Evolutionary conservation across 2,329 filamentous ascomycete genomes (phyloP), one percentile per base, ranked within the genome.

Genomic region (Penicillium crustosum): DNA sequence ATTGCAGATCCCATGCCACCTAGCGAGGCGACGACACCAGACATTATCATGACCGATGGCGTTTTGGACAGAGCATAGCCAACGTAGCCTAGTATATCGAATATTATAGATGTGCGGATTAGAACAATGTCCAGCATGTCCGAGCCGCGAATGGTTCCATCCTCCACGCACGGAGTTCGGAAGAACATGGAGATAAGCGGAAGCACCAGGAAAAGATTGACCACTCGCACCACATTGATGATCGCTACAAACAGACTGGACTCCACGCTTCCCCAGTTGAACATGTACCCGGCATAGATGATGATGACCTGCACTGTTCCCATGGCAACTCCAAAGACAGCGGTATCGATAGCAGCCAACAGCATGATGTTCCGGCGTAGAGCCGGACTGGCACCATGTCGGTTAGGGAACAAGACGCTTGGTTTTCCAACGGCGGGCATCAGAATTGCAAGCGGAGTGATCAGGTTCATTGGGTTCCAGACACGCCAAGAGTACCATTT

Each of bases 1-100:
- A 90, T 94, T 1, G 94, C 93, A 36, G 88, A 89, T 0, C 89
- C 93, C 45, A 97, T 87, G 1, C 93, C 93, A 25, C 93, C 93
- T 39, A 95, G 77, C 0, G 91, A 83, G 1, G 91, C 88, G 19
- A 93, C 67, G 44, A 90, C 79, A 48, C 91, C 93, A 19, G 87
- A 89, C 0, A 86, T 61, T 4, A 90, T 82, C 73, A 97, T 94
- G 0, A 90, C 63, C 0, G 79, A 75, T 3, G 86, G 83, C 1
- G 79, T 82, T 1, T 83, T 82, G 0, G 86, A 83, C 45, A 92
- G 74, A 0, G 88, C 79, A 70, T 93, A 97, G 3, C 92, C 91
- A 0, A 88, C 67, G 55, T 88, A 89, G 0, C 93, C 93, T 2
- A 89, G 48, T 10, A 90, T 79, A 66, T 97, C 93, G 13, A 92